A percentile compares a stretch with the other conserved stretches of the same genome.
These are phyloP conservation scores for Rugosomyces carneus DNA, from an alignment of 1,284 basidiomycete species.

Conservation along the genomic window DNA sequence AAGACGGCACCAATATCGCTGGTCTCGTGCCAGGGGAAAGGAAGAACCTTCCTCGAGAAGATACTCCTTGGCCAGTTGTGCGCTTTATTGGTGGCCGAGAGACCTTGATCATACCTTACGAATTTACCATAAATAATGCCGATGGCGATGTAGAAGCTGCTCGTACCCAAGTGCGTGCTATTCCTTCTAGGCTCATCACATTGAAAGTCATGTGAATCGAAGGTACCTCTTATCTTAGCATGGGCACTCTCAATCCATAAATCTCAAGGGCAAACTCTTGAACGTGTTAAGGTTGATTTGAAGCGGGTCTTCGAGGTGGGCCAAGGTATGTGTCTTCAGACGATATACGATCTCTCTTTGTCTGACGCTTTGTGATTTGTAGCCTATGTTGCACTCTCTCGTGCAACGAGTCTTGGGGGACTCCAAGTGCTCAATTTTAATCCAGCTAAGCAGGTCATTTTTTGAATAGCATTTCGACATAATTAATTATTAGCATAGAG, in stretches of 20 bases:
- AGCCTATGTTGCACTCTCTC: slow-evolving; percentile 92
- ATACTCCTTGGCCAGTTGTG: slow-evolving; percentile 48
- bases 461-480: background rate
- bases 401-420: slow-evolving; percentile 80
- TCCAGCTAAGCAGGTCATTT: slow-evolving; percentile 52
- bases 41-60: slow-evolving; percentile 11
- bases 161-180: slow-evolving; percentile 41
- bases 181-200: background rate
- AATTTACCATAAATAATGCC: slow-evolving; percentile 55
- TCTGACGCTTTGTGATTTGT: background rate
- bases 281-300: slow-evolving; percentile 71
- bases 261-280: slow-evolving; percentile 78
- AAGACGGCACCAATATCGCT: slow-evolving; percentile 24
- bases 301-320: slow-evolving; percentile 74
- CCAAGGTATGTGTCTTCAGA: slow-evolving; percentile 38
- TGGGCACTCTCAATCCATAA: slow-evolving; percentile 56
- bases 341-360: slow-evolving; percentile 7
- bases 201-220: slow-evolving; percentile 1
- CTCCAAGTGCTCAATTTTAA: slow-evolving; percentile 83
- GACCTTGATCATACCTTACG: slow-evolving; percentile 43
- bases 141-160: slow-evolving; percentile 45
- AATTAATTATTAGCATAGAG: slow-evolving; percentile 22
- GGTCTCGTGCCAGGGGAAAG: slow-evolving; percentile 17
- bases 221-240: slow-evolving; percentile 70
- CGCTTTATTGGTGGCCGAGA: slow-evolving; percentile 41